Evolutionary conservation across 441 rosid species (phyloP).

Genomic region (Populus trichocarpa): DNA sequence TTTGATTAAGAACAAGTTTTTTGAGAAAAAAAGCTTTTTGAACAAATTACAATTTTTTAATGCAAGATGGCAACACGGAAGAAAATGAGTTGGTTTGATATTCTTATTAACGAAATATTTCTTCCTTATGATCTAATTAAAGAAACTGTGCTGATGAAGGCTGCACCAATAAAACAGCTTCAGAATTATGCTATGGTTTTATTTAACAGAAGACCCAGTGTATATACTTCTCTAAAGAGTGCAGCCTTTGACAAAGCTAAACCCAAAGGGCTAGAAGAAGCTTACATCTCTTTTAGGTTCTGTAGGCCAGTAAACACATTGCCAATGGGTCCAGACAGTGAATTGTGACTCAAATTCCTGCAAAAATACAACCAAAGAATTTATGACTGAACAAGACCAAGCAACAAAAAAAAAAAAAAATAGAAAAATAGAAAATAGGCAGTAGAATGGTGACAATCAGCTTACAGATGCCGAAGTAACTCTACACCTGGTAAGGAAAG

Average conservation of each 20-base stretch:
- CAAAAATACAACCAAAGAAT: conserved; percentile 17
- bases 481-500: conserved; percentile 56
- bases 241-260: neutral
- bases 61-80: neutral
- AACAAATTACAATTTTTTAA: conserved; percentile 2
- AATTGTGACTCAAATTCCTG: conserved; percentile 93
- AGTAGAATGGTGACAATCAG: conserved; percentile 16
- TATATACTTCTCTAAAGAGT: neutral
- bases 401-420: neutral
- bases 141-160: neutral
- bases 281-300: conserved; percentile 77
- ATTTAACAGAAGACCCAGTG: neutral
- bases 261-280: conserved; percentile 13
- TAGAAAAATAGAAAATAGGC: neutral
- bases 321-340: conserved; percentile 85
- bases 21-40: neutral
- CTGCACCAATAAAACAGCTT: neutral
- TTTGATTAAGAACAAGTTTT: neutral
- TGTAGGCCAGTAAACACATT: conserved; percentile 70
- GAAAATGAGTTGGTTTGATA: neutral
- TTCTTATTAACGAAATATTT: neutral
- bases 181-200: conserved; percentile 10
- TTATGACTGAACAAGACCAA: conserved; percentile 10
- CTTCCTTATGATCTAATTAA: neutral
- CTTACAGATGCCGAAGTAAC: conserved; percentile 68